Conservation (phyloP, 1,284 basidiomycete species). For the Singerocomus inundabilis region DNA sequence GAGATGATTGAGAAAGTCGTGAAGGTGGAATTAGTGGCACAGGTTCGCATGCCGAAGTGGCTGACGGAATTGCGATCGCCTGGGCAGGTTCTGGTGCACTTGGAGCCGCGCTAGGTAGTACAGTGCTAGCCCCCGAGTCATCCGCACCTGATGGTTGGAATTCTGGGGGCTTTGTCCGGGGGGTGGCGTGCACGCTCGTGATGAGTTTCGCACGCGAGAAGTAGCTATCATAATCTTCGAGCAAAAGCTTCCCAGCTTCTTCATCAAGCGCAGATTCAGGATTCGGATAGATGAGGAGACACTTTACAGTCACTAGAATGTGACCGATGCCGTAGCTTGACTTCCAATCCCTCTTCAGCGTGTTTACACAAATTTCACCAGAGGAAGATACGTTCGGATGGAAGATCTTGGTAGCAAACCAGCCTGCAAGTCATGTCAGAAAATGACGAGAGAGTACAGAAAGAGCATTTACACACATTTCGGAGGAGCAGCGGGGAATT, state of each 20-base stretch:
- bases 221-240: constrained; percentile 88
- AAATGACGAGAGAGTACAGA: background rate
- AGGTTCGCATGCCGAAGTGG: constrained; percentile 37
- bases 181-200: constrained; percentile 84
- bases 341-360: constrained; percentile 96
- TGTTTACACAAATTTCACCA: constrained; percentile 97
- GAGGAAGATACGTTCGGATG: constrained; percentile 90
- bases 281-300: constrained; percentile 94
- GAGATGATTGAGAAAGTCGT: constrained; percentile 37
- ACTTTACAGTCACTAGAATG: constrained; percentile 90
- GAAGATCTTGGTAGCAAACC: constrained; percentile 91
- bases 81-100: constrained; percentile 24
- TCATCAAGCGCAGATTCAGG: constrained; percentile 95
- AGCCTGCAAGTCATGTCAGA: constrained; percentile 50
- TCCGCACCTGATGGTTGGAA: constrained; percentile 51
- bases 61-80: constrained; percentile 28
- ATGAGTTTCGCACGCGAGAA: constrained; percentile 78
- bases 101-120: constrained; percentile 20
- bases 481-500: constrained; percentile 88
- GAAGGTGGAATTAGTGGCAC: constrained; percentile 35
- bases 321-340: constrained; percentile 87
- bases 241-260: constrained; percentile 86
- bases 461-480: constrained; percentile 64
- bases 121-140: constrained; percentile 11
- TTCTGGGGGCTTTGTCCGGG: constrained; percentile 63